Evolutionary conservation across 345 rosid genomes (phyloP).

Genomic region (Alliaria petiolata): DNA sequence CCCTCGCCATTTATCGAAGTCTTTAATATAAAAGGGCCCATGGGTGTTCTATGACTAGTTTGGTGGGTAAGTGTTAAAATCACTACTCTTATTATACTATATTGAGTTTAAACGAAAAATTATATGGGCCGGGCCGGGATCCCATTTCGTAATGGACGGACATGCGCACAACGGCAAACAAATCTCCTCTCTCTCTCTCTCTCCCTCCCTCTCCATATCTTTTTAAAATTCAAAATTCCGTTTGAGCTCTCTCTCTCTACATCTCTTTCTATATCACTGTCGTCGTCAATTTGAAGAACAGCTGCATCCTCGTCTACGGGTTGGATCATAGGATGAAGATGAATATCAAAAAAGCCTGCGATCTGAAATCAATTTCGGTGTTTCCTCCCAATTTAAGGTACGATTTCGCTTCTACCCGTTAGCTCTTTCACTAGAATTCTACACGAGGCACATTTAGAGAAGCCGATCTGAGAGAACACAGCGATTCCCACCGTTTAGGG

Average conservation of each 20-base stretch:
- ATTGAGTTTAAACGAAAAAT: too few relatives aligned
- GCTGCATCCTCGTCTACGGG: neutral
- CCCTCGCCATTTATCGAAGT: neutral
- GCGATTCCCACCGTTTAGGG: neutral
- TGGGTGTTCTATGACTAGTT: too few relatives aligned
- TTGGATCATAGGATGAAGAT: constrained; percentile 51
- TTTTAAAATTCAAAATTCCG: constrained; percentile 8
- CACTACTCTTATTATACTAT: too few relatives aligned
- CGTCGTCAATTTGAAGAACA: neutral
- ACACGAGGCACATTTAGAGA: neutral
- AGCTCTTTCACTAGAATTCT: too few relatives aligned
- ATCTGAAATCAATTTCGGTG: constrained; percentile 81
- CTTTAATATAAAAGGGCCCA: neutral
- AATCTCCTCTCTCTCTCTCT: neutral
- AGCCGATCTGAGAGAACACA: neutral
- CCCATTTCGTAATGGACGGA: too few relatives aligned
- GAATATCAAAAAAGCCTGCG: constrained; percentile 91
- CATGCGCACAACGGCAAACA: neutral
- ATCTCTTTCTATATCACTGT: neutral
- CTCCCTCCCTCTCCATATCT: too few relatives aligned
- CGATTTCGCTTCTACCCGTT: constrained; percentile 2
- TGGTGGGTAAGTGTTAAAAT: too few relatives aligned
- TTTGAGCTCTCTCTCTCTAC: neutral
- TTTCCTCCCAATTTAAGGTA: constrained; percentile 87
- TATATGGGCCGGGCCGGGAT: neutral